Evolutionary conservation across 306 rosid species (phyloP).

Genomic region (Begonia loranthoides): DNA sequence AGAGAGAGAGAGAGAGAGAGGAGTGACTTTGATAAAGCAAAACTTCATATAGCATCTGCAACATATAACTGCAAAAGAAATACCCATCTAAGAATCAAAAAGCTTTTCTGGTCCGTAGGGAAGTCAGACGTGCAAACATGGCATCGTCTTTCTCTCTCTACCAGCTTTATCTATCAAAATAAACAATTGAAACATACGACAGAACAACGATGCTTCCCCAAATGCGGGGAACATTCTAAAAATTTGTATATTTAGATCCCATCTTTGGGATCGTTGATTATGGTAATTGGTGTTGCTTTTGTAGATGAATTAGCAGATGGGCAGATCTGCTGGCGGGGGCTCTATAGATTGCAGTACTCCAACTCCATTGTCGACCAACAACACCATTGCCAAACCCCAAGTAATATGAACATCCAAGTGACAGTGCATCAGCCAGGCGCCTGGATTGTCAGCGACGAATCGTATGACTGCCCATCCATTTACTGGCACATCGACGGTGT

Average conservation of each 20-base stretch:
- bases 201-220: background rate
- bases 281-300: background rate
- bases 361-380: constrained; percentile 72
- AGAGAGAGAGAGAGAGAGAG: background rate
- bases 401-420: constrained; percentile 88
- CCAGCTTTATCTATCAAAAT: background rate
- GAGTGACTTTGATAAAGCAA: background rate
- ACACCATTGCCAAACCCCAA: constrained; percentile 92
- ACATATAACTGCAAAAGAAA: background rate
- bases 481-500: constrained; percentile 72
- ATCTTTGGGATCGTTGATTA: background rate
- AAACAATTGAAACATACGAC: background rate
- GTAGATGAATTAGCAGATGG: constrained; percentile 38
- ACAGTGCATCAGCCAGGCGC: constrained; percentile 92
- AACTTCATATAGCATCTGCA: background rate
- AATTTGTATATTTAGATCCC: background rate
- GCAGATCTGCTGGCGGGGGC: constrained; percentile 64
- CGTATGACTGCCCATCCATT: constrained; percentile 98
- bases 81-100: background rate
- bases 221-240: background rate
- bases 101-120: background rate
- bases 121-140: background rate
- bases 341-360: constrained; percentile 58
- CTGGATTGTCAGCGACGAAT: constrained; percentile 94
- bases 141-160: background rate